Evolutionary conservation across 441 rosid species (phyloP), one percentile per base, ranked within the genome.

Genomic region (Euphorbia schlechtendalii): DNA sequence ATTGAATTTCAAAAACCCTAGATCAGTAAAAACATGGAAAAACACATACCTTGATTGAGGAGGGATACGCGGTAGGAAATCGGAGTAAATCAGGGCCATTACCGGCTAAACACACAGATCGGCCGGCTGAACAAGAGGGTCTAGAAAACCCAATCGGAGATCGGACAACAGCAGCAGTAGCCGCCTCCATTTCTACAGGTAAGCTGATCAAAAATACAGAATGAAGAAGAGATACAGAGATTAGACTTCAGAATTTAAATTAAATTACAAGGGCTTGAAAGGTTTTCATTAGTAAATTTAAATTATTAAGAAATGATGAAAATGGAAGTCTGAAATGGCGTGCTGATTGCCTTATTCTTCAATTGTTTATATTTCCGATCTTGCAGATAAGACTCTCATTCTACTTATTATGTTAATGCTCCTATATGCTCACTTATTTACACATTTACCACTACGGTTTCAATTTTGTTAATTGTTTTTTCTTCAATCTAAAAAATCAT

Each of bases 131-230:
- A 61, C 18, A 24, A 28, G 79, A 64, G 25, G 74, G 73, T 56
- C 70, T 55, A 22, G 34, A 53, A 18, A 77, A 0, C 49, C 68
- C 77, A 30, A 75, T 15, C 9, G 86, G 64, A 40, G 78, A 78
- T 41, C 54, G 73, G 53, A 74, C 52, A 62, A 66, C 64, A 56
- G 74, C 56, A 11, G 81, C 74, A 4, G 80, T 43, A 13, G 76
- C 78, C 21, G 87, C 79, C 20, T 85, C 84, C 90, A 85, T 85
- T 40, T 65, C 22, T 12, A 40, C 48, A 21, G 38, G 53, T 24
- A 6, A 22, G 15, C 15, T 43, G 32, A 61, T 22, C 25, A 32
- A 3, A 32, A 32, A 2, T 2, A 32, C 34, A 6, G 34, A 32
- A 32, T 2, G 6, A 32, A 6, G 6, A 32, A 6, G 6, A 32